Base-by-base conservation (phyloP, 1,284 basidiomycete species). In the Ceratobasidium papillatum region DNA sequence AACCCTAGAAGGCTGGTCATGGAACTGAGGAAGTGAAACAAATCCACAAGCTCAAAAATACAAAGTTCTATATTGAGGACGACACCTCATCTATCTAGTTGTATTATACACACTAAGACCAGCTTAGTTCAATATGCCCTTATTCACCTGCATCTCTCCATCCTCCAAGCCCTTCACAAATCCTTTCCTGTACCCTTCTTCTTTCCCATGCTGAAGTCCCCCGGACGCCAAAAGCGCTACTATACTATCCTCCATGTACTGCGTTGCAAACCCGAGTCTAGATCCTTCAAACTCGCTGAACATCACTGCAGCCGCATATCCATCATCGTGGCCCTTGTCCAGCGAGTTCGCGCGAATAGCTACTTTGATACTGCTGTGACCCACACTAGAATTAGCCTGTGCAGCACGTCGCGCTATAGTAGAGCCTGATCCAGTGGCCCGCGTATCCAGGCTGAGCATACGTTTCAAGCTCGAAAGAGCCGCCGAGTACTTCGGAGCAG, bases 231-330 rank as follows among this genome's bases (percentile, higher is more conserved):
- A 84, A 54, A 85, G 81, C 27, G 78, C 80, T 12, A 78, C 77
- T 38, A 88, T 79, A 54, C 82, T 85, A 77, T 92, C 89, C 30
- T 59, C 75, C 32, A 91, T 86, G 79, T 88, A 92, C 79, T 93
- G 91, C 9, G 84, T 86, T 11, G 81, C 81, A 80, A 92, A 93
- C 1, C 91, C 91, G 0, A 93, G 84, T 77, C 85, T 87, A 32
- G 89, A 91, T 78, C 84, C 83, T 41, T 84, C 84, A 69, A 85
- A 82, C 34, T 83, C 80, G 2, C 89, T 89, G 79, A 93, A 92
- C 17, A 86, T 84, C 79, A 86, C 86, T 3, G 89, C 89, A 0
- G 90, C 87, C 19, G 84, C 80, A 79, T 87, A 88, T 0, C 92
- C 91, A 77, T 92, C 89, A 12, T 83, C 83, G 80, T 90, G 91